phyloP scores from a whole-genome alignment of 768 basidiomycete genomes.

The Lactarius psammicola region DNA sequence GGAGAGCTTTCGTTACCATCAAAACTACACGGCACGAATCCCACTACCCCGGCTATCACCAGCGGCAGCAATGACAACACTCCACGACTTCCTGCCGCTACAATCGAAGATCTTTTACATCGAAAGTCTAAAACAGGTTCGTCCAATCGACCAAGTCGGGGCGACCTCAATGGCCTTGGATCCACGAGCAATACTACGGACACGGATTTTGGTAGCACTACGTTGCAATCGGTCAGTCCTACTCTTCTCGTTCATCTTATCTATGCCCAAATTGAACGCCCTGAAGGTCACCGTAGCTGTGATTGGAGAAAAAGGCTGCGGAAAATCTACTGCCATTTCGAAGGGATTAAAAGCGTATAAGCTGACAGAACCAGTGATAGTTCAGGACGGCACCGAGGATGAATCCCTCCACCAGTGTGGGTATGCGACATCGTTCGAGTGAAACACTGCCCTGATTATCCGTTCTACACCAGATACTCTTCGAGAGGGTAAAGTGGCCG shows the following conservation, averaged over 20 bases:
- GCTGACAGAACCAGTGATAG: conserved; percentile 38
- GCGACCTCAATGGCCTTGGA: not conserved
- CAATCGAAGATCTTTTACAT: not conserved
- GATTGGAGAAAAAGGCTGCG: conserved; percentile 74
- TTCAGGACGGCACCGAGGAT: conserved; percentile 27
- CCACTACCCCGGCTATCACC: not conserved
- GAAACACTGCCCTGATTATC: conserved; percentile 33
- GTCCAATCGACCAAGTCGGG: conserved; percentile 5
- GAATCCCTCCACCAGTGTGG: conserved; percentile 32
- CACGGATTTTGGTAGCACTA: conserved; percentile 8
- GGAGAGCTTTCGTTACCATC: conserved; percentile 37
- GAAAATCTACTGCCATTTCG: conserved; percentile 80
- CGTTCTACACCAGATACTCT: conserved; percentile 37
- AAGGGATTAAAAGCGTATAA: conserved; percentile 69
- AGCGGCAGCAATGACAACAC: not conserved
- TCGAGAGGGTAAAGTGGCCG: conserved; percentile 40
- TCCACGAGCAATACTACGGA: not conserved
- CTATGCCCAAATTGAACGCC: conserved; percentile 9
- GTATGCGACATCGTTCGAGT: conserved; percentile 31
- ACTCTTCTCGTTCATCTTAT: not conserved
- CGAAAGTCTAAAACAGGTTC: conserved; percentile 14
- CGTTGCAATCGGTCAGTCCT: conserved; percentile 17
- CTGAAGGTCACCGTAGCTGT: conserved; percentile 63
- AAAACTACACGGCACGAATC: conserved; percentile 26
- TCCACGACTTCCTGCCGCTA: conserved; percentile 11